A percentile compares a stretch with the other conserved stretches of the same genome.
Evolutionary conservation across 805 yeast genomes (phyloP).

Genomic region (Metschnikowia continentalis): DNA sequence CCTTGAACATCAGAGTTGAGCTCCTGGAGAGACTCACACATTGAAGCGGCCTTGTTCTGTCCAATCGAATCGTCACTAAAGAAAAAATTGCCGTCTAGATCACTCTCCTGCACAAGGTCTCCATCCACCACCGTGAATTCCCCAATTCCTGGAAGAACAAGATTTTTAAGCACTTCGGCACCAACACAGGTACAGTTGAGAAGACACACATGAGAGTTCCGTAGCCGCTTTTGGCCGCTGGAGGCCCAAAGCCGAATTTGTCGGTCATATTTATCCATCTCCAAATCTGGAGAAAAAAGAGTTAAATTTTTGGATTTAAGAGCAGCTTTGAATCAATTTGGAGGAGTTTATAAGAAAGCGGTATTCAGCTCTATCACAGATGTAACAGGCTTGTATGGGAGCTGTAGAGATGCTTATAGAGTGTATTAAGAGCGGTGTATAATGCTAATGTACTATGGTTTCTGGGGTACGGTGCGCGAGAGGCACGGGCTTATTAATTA

Average conservation of each 20-base stretch:
- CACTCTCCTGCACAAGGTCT: conserved; percentile 33
- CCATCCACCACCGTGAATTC: conserved; percentile 56
- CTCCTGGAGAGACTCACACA: conserved; percentile 44
- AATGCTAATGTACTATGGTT: no score
- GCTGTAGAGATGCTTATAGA: no score
- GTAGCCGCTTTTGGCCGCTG: conserved; percentile 64
- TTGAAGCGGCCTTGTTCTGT: conserved; percentile 32
- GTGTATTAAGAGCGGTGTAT: no score
- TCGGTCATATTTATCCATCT: conserved; percentile 61
- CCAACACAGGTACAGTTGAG: conserved; percentile 55
- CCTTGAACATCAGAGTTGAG: conserved; percentile 59
- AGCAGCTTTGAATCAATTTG: no score
- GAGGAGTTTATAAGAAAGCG: no score
- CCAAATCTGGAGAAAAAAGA: not conserved
- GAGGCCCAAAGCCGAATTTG: conserved; percentile 86
- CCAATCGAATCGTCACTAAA: conserved; percentile 45
- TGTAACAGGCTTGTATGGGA: no score
- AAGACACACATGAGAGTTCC: conserved; percentile 55
- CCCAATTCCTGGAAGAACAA: conserved; percentile 73
- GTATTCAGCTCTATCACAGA: no score
- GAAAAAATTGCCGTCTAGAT: conserved; percentile 62
- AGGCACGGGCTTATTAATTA: not conserved
- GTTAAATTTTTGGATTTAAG: not conserved
- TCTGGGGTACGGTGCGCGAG: conserved; percentile 1
- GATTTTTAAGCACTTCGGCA: conserved; percentile 70